These are phyloP conservation scores for Chromera velia DNA, from an alignment of 73 alveolate genomes.

Conservation along the genomic window DNA sequence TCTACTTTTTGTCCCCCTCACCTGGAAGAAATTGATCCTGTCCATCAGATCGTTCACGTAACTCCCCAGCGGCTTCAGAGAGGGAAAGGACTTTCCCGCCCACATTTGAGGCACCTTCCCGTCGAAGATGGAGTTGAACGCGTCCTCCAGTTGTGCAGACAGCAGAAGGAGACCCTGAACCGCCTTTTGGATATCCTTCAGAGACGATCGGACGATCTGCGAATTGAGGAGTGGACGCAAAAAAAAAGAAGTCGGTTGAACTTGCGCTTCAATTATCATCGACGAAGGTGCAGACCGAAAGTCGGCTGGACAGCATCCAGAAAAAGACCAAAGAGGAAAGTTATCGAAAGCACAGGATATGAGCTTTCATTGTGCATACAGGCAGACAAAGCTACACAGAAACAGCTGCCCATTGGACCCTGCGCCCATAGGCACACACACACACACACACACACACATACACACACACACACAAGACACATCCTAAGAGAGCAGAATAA, in stretches of 20 bases:
- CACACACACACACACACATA: too few species aligned
- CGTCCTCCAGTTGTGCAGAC: conserved; percentile 87
- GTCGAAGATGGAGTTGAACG: conserved; percentile 79
- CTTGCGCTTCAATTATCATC: too few species aligned
- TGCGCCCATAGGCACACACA: too few species aligned
- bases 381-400: too few species aligned
- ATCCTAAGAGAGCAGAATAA: too few species aligned
- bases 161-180: conserved; percentile 83
- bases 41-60: conserved; percentile 94
- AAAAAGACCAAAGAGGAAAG: too few species aligned
- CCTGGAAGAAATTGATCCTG: conserved; percentile 85
- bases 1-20: neutral
- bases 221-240: too few species aligned
- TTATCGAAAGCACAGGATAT: conserved; percentile 53
- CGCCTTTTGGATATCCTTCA: conserved; percentile 84
- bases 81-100: conserved; percentile 88
- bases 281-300: too few species aligned
- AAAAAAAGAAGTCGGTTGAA: too few species aligned
- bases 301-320: too few species aligned
- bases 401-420: too few species aligned
- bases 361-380: conserved; percentile 47
- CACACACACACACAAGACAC: too few species aligned
- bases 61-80: conserved; percentile 96
- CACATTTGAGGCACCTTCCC: conserved; percentile 96
- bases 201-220: conserved; percentile 57